phyloP scores from a whole-genome alignment of 768 basidiomycete species.

The Hygrophorus pudorinus region DNA sequence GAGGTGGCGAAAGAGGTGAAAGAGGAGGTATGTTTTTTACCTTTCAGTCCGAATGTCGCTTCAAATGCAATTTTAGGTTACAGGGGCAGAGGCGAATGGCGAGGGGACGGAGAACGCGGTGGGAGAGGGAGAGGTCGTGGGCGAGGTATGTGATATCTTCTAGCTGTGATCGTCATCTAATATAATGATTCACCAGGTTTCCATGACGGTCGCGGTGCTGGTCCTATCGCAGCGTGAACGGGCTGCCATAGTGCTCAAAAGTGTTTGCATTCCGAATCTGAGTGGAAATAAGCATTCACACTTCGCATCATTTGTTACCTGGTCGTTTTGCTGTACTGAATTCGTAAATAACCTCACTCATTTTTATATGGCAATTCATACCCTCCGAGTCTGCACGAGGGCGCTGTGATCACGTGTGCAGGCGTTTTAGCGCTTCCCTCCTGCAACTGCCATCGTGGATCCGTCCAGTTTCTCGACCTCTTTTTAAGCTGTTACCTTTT shows the following conservation, averaged over 20 bases:
- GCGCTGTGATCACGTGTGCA: too few species aligned
- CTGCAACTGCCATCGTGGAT: too few species aligned
- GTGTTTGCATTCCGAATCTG: too few species aligned
- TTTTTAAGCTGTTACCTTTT: too few species aligned
- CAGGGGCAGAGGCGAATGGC: conserved; percentile 34
- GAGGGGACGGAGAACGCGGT: conserved; percentile 32
- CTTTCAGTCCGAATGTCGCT: not conserved
- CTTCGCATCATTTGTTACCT: too few species aligned
- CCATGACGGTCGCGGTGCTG: not conserved
- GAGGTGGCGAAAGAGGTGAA: conserved; percentile 10
- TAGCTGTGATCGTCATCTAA: not conserved
- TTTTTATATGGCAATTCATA: not conserved
- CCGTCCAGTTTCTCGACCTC: too few species aligned
- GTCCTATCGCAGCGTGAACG: not conserved
- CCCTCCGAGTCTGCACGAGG: not conserved
- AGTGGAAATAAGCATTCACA: too few species aligned
- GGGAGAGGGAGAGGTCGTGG: conserved; percentile 34
- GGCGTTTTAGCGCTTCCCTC: too few species aligned
- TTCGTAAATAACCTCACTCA: not conserved
- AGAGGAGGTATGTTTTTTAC: conserved; percentile 16
- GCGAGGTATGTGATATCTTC: conserved; percentile 24
- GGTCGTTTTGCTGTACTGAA: too few species aligned
- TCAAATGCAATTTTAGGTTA: conserved; percentile 16
- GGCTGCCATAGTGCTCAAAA: not conserved
- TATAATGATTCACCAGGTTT: too few species aligned